Evolutionary conservation across 495 filamentous ascomycete genomes (phyloP), one percentile per base, ranked within the genome.

Genomic region (Aspergillus sclerotioniger): DNA sequence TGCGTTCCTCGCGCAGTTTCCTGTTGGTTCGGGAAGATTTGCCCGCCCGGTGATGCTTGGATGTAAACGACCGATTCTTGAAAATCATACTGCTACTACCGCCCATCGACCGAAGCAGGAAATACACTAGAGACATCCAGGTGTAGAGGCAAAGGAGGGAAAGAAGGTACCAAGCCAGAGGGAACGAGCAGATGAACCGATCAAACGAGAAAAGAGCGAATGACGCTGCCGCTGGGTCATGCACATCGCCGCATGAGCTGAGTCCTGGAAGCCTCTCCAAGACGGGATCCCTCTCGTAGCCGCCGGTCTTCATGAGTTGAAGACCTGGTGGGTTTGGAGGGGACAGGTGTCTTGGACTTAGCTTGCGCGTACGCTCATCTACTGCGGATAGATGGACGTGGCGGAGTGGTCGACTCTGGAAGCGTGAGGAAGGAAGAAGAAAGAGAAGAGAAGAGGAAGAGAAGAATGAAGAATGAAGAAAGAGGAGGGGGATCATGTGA

Each of bases 1-100:
- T 49, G 53, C 83, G 80, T 71, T 88, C 87, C 72, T 86, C 84
- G 74, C 84, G 83, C 68, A 81, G 83, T 74, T 84, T 90, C 86
- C 85, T 12, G n/a, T 13, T 32, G 65, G 78, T 78, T 76, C 85
- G 91, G 76, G 80, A 81, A 74, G 87, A 80, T 83, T 96, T 94
- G 71, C 86, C 85, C 70, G 87, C 87, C 59, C 88, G 53, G 45
- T 51, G 85, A 73, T 88, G 82, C 74, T 84, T 87, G 54, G 83
- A 84, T 69, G 80, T 77, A 78, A 92, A 92, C 64, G 89, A 90
- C 71, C 89, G 88, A 71, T 87, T 90, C 20, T 44, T 59, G 43
- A 46, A 49, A 20, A 48, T 43, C 56, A 60, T 61, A 16, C 53
- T 37, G 33, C 39, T 54, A 46, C 39, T 54, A 46, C 53, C 49